Percentiles rank a stretch among this genome's conserved stretches.
Conservation (phyloP, 495 filamentous ascomycete species). For the Astrothelium macrocarpum region DNA sequence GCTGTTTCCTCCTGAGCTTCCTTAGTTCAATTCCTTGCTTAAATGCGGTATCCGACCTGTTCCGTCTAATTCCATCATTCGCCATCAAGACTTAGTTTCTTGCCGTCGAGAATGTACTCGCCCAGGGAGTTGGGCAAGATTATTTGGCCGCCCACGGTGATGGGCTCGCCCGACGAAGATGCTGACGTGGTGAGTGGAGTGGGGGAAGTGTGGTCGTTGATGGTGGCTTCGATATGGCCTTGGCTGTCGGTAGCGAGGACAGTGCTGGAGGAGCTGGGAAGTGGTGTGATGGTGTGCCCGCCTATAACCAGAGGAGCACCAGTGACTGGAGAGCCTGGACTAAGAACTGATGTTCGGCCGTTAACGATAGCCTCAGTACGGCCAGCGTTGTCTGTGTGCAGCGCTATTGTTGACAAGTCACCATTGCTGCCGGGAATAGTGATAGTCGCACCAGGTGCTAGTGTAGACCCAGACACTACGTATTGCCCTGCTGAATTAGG, state of each 20-base stretch:
- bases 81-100: no score
- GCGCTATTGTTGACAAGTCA: neutral
- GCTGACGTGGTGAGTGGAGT: neutral
- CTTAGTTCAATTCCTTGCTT: no score
- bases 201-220: conserved; percentile 1
- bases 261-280: conserved; percentile 2
- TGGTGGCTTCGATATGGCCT: neutral
- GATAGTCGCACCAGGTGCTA: neutral
- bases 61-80: no score
- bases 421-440: conserved; percentile 2
- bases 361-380: neutral
- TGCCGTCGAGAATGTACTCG: conserved; percentile 8
- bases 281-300: neutral
- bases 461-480: neutral
- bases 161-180: neutral
- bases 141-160: neutral
- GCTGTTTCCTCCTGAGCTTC: no score
- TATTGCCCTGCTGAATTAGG: neutral
- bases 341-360: neutral
- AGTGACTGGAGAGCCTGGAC: neutral
- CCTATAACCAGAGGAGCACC: neutral
- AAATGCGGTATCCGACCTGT: no score
- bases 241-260: neutral
- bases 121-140: neutral
- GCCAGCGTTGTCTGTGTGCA: neutral